These are phyloP conservation scores for Choiromyces venosus DNA, from an alignment of 495 filamentous ascomycete species.

Conservation along the genomic window DNA sequence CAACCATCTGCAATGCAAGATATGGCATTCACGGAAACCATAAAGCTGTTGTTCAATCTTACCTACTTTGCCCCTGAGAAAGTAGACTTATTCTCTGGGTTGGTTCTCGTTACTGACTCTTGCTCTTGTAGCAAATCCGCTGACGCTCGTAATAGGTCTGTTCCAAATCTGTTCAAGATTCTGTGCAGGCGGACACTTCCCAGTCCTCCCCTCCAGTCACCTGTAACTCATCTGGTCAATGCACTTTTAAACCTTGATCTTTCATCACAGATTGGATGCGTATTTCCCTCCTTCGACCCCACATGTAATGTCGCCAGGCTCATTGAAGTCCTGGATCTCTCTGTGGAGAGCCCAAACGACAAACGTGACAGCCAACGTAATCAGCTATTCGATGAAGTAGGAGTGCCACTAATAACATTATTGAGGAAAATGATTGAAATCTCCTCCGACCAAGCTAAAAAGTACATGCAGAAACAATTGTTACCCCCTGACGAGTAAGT, in stretches of 20 bases:
- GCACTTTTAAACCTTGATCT: conserved; percentile 73
- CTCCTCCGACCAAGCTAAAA: conserved; percentile 59
- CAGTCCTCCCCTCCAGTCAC: conserved; percentile 54
- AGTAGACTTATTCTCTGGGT: conserved; percentile 13
- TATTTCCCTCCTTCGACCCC: conserved; percentile 64
- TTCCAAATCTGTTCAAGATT: conserved; percentile 68
- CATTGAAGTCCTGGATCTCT: conserved; percentile 65
- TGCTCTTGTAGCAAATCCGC: background rate
- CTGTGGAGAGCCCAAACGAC: conserved; percentile 46
- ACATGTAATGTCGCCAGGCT: conserved; percentile 62
- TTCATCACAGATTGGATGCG: conserved; percentile 42
- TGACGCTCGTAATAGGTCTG: conserved; percentile 43
- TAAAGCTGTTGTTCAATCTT: conserved; percentile 87
- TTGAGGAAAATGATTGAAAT: conserved; percentile 66
- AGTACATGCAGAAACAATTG: conserved; percentile 60
- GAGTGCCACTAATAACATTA: conserved; percentile 65
- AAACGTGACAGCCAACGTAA: conserved; percentile 48
- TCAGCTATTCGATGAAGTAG: conserved; percentile 61
- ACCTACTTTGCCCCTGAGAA: conserved; percentile 60
- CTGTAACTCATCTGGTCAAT: conserved; percentile 66
- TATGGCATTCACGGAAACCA: conserved; percentile 73
- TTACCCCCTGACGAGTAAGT: conserved; percentile 61
- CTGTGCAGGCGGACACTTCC: conserved; percentile 56
- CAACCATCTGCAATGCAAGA: conserved; percentile 59
- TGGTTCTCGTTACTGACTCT: background rate